Evolutionary conservation across 2,329 filamentous ascomycete genomes (phyloP).

Genomic region (Microcera coccophila): DNA sequence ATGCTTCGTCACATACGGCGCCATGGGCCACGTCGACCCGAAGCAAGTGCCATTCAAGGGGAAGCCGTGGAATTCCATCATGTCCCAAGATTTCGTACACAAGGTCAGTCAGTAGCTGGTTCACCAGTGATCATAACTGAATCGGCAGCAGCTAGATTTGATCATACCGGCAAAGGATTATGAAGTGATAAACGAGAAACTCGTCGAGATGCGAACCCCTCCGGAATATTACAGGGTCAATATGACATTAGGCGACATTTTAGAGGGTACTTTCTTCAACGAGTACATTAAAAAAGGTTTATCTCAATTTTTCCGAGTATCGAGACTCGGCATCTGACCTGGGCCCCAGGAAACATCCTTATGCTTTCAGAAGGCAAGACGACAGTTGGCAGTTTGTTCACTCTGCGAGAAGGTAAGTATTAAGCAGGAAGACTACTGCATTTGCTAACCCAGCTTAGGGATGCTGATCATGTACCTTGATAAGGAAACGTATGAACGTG

Average conservation of each 20-base stretch:
- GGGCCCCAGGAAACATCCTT: conserved; percentile 61
- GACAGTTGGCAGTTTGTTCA: conserved; percentile 68
- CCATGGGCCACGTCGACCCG: conserved; percentile 66
- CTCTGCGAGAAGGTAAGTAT: conserved; percentile 60
- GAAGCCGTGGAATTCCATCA: conserved; percentile 70
- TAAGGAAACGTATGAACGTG: conserved; percentile 75
- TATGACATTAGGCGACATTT: conserved; percentile 67
- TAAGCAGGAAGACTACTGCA: background rate
- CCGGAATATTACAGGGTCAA: conserved; percentile 63
- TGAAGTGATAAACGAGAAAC: conserved; percentile 48
- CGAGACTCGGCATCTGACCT: too few species aligned
- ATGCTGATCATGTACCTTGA: conserved; percentile 72
- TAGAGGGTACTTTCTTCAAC: conserved; percentile 75
- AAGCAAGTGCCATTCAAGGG: conserved; percentile 67
- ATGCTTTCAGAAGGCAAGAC: conserved; percentile 79
- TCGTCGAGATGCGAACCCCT: conserved; percentile 37
- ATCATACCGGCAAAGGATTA: conserved; percentile 65
- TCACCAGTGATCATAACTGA: too few species aligned
- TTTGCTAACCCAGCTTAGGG: conserved; percentile 43
- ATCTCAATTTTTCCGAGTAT: background rate
- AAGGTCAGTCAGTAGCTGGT: conserved; percentile 48
- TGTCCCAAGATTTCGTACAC: conserved; percentile 63
- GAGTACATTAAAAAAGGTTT: conserved; percentile 78
- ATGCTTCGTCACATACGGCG: conserved; percentile 69
- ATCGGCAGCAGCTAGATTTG: conserved; percentile 60